These are phyloP conservation scores for Prunus campanulata DNA, from an alignment of 306 rosid genomes.

Conservation along the genomic window DNA sequence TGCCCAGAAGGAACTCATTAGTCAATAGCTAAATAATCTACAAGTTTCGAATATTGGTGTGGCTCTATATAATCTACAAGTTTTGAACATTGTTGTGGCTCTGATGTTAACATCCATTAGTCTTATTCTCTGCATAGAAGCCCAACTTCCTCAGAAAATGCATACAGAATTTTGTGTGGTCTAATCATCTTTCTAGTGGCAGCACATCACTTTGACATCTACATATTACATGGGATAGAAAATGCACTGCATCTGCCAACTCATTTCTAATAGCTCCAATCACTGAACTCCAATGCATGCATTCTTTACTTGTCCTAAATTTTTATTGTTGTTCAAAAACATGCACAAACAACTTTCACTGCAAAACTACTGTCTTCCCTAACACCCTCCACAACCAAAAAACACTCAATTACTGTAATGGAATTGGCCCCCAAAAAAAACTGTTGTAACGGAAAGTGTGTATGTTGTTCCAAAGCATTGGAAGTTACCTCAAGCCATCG, in stretches of 20 bases:
- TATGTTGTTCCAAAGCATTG: constrained; percentile 24
- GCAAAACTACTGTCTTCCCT: not conserved
- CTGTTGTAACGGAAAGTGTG: not conserved
- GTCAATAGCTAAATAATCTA: not conserved
- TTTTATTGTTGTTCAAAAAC: not conserved
- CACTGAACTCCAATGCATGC: not conserved
- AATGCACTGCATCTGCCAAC: not conserved
- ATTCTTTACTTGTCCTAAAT: not conserved
- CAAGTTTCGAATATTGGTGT: not conserved
- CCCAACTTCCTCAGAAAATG: not conserved
- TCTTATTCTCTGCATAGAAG: not conserved
- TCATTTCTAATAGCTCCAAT: not conserved
- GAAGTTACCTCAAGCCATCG: constrained; percentile 91
- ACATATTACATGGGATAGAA: not conserved
- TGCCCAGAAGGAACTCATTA: not conserved
- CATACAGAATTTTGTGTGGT: not conserved
- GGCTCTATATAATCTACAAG: not conserved
- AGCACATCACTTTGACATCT: not conserved
- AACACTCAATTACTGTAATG: not conserved
- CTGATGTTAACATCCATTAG: not conserved
- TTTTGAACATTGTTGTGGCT: not conserved
- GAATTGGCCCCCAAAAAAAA: not conserved
- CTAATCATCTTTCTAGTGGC: not conserved
- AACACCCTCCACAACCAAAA: constrained; percentile 1
- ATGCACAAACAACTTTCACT: not conserved